Conservation (phyloP, 257 asterid genomes). For the Solanum tarapatanum region DNA sequence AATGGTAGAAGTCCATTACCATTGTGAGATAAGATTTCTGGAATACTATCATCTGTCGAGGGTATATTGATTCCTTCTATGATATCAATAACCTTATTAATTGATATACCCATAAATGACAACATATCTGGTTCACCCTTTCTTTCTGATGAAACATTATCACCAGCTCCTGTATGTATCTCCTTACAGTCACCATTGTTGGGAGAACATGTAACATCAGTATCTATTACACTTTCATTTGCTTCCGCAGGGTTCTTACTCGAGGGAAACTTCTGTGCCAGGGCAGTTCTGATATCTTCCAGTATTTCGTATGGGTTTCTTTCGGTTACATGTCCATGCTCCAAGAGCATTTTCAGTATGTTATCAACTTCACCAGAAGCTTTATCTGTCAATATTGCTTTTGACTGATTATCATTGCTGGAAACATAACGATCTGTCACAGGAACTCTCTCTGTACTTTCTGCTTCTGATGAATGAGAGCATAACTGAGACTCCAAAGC, state of each 20-base stretch:
- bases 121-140: constrained; percentile 19
- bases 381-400: not conserved
- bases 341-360: constrained; percentile 31
- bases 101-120: constrained; percentile 21
- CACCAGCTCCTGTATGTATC: constrained; percentile 12
- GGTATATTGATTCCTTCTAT: constrained; percentile 51
- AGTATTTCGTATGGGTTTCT: constrained; percentile 32
- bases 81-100: constrained; percentile 49
- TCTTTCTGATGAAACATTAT: constrained; percentile 6
- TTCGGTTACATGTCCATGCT: constrained; percentile 21
- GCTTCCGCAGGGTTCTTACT: not conserved
- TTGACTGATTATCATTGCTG: constrained; percentile 6
- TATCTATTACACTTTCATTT: not conserved
- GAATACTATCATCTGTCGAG: constrained; percentile 20
- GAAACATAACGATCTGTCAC: constrained; percentile 7
- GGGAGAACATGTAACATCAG: constrained; percentile 2
- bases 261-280: constrained; percentile 6
- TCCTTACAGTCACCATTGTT: constrained; percentile 7
- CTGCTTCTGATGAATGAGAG: constrained; percentile 1
- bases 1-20: constrained; percentile 16
- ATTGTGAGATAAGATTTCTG: constrained; percentile 19
- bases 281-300: constrained; percentile 35
- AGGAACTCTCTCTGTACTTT: constrained; percentile 2
- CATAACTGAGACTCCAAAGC: constrained; percentile 16
- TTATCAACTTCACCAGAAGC: constrained; percentile 18